phyloP scores from a whole-genome alignment of 352 stramenopile genomes.

The Globisporangium carolinianum region DNA sequence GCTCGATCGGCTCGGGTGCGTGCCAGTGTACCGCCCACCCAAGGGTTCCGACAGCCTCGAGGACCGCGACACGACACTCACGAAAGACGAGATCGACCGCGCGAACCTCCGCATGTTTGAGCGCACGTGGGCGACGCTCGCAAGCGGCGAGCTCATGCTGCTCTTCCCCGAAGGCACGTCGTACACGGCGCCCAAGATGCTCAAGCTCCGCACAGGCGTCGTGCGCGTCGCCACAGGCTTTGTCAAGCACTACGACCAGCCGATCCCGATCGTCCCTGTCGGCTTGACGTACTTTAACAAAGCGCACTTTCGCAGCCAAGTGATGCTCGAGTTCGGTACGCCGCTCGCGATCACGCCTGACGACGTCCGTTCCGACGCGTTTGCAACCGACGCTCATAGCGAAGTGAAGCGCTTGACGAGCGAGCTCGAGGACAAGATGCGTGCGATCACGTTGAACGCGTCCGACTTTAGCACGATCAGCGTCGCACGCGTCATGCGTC shows the following conservation, averaged over 20 bases:
- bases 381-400: constrained; percentile 21
- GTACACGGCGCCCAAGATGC: constrained; percentile 76
- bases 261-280: constrained; percentile 63
- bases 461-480: constrained; percentile 58
- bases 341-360: constrained; percentile 39
- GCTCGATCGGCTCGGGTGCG: constrained; percentile 43
- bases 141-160: constrained; percentile 59
- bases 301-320: constrained; percentile 66
- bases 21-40: constrained; percentile 62
- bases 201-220: constrained; percentile 64
- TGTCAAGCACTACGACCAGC: constrained; percentile 54
- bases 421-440: constrained; percentile 32
- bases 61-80: constrained; percentile 62
- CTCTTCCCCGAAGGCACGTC: constrained; percentile 77
- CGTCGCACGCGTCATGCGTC: constrained; percentile 54
- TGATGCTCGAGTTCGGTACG: constrained; percentile 66
- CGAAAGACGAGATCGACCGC: constrained; percentile 44
- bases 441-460: constrained; percentile 51
- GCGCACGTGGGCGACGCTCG: constrained; percentile 57
- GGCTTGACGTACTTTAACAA: constrained; percentile 84
- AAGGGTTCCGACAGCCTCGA: constrained; percentile 34
- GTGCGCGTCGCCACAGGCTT: constrained; percentile 70
- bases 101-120: constrained; percentile 73
- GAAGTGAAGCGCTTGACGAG: constrained; percentile 40
- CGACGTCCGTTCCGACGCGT: constrained; percentile 26